These are phyloP conservation scores for Paramecium tetraurelia DNA, from an alignment of 73 alveolate species.

Conservation along the genomic window DNA sequence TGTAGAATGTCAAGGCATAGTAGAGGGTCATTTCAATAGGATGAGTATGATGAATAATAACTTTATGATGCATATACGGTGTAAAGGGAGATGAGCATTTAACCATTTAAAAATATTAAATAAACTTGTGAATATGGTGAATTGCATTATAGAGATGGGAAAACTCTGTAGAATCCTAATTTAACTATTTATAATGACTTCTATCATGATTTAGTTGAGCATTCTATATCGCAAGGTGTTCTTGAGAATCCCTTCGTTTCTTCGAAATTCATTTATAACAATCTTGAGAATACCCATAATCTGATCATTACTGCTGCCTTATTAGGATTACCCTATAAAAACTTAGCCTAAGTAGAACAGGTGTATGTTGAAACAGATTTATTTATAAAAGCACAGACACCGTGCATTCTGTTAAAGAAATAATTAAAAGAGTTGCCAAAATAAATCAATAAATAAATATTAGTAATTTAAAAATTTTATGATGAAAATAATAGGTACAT, in stretches of 20 bases:
- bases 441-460: not conserved
- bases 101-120: constrained; percentile 69
- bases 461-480: not conserved
- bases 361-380: not conserved
- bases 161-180: not conserved
- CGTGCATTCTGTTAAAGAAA: not conserved
- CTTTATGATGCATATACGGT: not conserved
- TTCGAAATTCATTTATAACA: constrained; percentile 69
- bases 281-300: not conserved
- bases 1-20: too few relatives aligned
- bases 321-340: not conserved
- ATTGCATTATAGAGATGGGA: constrained; percentile 72
- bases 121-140: constrained; percentile 83
- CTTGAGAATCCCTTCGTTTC: constrained; percentile 66
- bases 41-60: not conserved
- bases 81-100: not conserved
- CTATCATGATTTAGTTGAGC: constrained; percentile 85
- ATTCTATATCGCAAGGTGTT: constrained; percentile 54
- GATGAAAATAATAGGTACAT: not conserved
- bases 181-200: constrained; percentile 48
- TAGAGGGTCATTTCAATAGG: not conserved
- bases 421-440: not conserved
- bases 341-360: not conserved
- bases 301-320: not conserved
- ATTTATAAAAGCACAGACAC: not conserved